These are phyloP conservation scores for Gentiana macrophylla DNA, from an alignment of 257 asterid genomes.

Conservation along the genomic window DNA sequence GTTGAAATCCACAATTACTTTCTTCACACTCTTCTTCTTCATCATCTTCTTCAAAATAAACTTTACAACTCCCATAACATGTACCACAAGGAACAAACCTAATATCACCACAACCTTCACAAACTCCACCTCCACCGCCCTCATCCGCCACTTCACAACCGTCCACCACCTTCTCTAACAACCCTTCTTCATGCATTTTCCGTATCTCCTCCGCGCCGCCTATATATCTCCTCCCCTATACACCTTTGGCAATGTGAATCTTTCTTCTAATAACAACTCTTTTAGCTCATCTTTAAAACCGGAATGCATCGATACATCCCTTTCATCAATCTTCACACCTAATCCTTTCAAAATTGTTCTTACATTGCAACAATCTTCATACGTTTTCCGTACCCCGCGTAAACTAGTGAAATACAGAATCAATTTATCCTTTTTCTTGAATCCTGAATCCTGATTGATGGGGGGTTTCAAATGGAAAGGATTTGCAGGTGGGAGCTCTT, in stretches of 20 bases:
- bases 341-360: conserved; percentile 56
- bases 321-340: conserved; percentile 67
- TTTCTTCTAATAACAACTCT: conserved; percentile 44
- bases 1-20: conserved; percentile 53
- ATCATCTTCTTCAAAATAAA: conserved; percentile 49
- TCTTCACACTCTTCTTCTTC: conserved; percentile 34
- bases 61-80: conserved; percentile 87
- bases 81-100: conserved; percentile 86
- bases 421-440: conserved; percentile 28
- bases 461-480: conserved; percentile 51
- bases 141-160: conserved; percentile 43
- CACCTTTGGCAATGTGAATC: conserved; percentile 51
- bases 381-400: conserved; percentile 88
- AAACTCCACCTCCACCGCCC: conserved; percentile 23
- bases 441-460: conserved; percentile 8
- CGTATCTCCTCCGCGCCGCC: conserved; percentile 93
- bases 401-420: conserved; percentile 76
- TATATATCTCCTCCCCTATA: conserved; percentile 38
- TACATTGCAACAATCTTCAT: conserved; percentile 90
- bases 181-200: conserved; percentile 63
- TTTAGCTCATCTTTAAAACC: conserved; percentile 80
- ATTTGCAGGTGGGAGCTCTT: conserved; percentile 75
- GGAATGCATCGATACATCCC: conserved; percentile 93
- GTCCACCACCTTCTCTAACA: conserved; percentile 56
- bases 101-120: conserved; percentile 83